Conservation (phyloP, 2,329 filamentous ascomycete genomes). For the Fusarium sp. region DNA sequence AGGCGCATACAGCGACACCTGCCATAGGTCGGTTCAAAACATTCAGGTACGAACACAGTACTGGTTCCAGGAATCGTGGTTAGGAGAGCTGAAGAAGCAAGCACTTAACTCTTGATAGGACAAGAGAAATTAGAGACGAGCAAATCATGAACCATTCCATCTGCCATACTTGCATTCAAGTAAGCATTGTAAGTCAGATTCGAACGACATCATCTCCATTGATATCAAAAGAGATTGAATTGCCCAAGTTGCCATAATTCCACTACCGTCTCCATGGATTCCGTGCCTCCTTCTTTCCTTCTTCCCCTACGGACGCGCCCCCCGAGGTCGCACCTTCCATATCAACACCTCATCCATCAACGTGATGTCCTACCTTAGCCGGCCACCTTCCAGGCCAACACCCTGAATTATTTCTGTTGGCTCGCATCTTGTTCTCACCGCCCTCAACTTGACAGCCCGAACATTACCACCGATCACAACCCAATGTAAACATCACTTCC, state of each 20-base stretch:
- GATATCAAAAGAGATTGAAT: neutral
- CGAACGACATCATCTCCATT: neutral
- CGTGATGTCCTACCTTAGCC: conserved; percentile 12
- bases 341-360: neutral
- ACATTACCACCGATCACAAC: conserved; percentile 6
- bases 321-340: neutral
- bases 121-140: neutral
- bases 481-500: conserved; percentile 20
- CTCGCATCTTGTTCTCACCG: conserved; percentile 22
- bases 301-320: neutral
- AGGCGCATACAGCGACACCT: conserved; percentile 12
- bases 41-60: neutral
- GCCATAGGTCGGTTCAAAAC: conserved; percentile 5
- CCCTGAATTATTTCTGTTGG: conserved; percentile 18
- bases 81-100: conserved; percentile 11
- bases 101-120: conserved; percentile 19
- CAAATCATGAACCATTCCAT: neutral
- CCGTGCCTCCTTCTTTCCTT: neutral
- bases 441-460: neutral
- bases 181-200: neutral
- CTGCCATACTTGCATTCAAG: neutral
- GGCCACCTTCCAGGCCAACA: conserved; percentile 24
- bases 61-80: neutral
- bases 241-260: neutral
- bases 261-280: neutral